Percentiles rank a stretch among this genome's conserved stretches.
phyloP scores from a whole-genome alignment of 495 filamentous ascomycete species.

The Evernia prunastri region DNA sequence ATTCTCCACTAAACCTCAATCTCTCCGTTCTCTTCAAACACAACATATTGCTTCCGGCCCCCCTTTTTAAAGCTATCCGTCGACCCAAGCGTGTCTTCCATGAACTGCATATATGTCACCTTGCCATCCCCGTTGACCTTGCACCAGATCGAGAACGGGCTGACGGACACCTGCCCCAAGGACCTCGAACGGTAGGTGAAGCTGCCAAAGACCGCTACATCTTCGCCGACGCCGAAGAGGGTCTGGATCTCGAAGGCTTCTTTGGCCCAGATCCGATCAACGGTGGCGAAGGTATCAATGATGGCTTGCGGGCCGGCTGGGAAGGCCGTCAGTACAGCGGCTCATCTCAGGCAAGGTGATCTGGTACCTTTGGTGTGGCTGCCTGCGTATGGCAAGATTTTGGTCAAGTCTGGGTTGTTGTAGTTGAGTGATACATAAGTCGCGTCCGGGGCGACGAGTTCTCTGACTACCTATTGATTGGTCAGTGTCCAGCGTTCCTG shows the following conservation, averaged over 20 bases:
- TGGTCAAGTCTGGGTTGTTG: conserved; percentile 19
- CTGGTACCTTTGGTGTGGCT: conserved; percentile 15
- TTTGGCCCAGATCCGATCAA: conserved; percentile 16
- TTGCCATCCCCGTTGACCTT: conserved; percentile 20
- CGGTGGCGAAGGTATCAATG: conserved; percentile 24
- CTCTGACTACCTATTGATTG: background rate
- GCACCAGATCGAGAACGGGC: conserved; percentile 23
- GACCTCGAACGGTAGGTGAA: conserved; percentile 19
- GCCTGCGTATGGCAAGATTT: conserved; percentile 24
- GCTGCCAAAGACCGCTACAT: conserved; percentile 22
- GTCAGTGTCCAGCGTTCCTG: background rate
- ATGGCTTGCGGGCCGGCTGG: conserved; percentile 19
- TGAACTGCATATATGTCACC: conserved; percentile 27
- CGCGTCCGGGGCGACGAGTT: conserved; percentile 21
- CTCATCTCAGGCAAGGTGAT: background rate
- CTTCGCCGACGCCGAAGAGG: conserved; percentile 16
- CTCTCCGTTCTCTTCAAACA: conserved; percentile 14
- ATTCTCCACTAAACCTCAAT: conserved; percentile 5
- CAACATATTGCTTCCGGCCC: conserved; percentile 8
- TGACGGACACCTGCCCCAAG: conserved; percentile 17
- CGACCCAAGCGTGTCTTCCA: conserved; percentile 25
- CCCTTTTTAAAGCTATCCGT: conserved; percentile 15
- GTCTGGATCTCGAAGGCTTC: conserved; percentile 20
- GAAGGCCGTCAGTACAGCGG: background rate
- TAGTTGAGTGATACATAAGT: conserved; percentile 26